phyloP scores from a whole-genome alignment of 2,329 filamentous ascomycete species.

The Colletotrichum tropicale region DNA sequence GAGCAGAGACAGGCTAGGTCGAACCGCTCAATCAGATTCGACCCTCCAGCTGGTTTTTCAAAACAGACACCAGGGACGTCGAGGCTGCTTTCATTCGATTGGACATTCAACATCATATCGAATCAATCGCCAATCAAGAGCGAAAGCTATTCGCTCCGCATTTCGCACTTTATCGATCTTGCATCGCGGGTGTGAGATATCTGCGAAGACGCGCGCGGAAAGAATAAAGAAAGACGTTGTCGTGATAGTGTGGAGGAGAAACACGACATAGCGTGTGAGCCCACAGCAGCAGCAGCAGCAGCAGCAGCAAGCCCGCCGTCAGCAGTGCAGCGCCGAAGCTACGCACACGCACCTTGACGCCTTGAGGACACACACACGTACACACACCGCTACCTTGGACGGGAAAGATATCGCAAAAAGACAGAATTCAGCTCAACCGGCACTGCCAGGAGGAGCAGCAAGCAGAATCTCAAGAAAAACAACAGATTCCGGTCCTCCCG shows the following conservation, averaged over 20 bases:
- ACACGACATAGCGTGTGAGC: neutral
- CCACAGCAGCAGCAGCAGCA: neutral
- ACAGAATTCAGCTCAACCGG: neutral
- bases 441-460: neutral
- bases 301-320: neutral
- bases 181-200: constrained; percentile 5
- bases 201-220: constrained; percentile 2
- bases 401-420: neutral
- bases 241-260: neutral
- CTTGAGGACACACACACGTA: neutral
- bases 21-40: constrained; percentile 34
- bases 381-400: neutral
- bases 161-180: constrained; percentile 17
- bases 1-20: constrained; percentile 17
- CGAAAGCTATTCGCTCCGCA: constrained; percentile 13
- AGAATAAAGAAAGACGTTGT: neutral
- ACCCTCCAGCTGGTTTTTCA: constrained; percentile 6
- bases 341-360: neutral
- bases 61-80: constrained; percentile 16
- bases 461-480: neutral
- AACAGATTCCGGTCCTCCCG: neutral
- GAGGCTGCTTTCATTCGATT: constrained; percentile 11
- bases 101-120: constrained; percentile 1
- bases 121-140: constrained; percentile 16
- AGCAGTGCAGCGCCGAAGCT: neutral